These are phyloP conservation scores for Mycena citricolor DNA, from an alignment of 1,284 basidiomycete species.

Conservation along the genomic window DNA sequence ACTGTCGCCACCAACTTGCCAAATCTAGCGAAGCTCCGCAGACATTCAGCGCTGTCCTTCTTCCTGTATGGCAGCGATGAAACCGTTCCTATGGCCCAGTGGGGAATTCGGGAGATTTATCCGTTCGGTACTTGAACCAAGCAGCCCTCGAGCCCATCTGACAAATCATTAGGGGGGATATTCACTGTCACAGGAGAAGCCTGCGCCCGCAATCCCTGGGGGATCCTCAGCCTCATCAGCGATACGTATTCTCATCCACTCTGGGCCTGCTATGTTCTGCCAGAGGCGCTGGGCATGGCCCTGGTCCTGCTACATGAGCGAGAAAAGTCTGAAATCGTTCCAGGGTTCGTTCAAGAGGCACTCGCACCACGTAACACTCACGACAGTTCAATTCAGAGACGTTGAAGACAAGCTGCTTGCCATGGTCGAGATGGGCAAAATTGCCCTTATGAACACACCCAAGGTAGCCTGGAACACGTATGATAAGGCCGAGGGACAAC, in stretches of 20 bases:
- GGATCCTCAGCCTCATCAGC: constrained; percentile 5
- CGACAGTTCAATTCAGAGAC: background rate
- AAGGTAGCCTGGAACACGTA: too few relatives aligned
- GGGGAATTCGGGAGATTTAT: constrained; percentile 13
- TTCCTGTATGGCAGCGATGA: constrained; percentile 12
- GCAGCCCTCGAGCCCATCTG: too few relatives aligned
- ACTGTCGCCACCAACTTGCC: constrained; percentile 7
- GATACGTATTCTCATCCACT: constrained; percentile 11
- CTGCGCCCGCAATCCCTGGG: constrained; percentile 10
- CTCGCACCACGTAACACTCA: background rate
- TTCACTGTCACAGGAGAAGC: constrained; percentile 16
- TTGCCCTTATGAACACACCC: constrained; percentile 7
- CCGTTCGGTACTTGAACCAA: constrained; percentile 8
- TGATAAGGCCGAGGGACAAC: background rate
- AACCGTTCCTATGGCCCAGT: constrained; percentile 1
- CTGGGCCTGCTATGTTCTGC: constrained; percentile 12
- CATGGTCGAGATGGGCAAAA: constrained; percentile 1
- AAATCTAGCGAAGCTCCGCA: constrained; percentile 6
- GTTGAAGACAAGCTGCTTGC: constrained; percentile 2
- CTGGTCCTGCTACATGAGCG: background rate
- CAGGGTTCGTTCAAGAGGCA: constrained; percentile 1
- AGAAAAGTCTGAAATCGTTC: constrained; percentile 1
- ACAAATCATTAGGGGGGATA: constrained; percentile 11
- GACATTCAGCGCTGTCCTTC: constrained; percentile 4
- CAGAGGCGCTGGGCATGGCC: constrained; percentile 16